A percentile compares a stretch with the other conserved stretches of the same genome.
Conservation (phyloP, 2,329 filamentous ascomycete species). For the Fusarium staphyleae region DNA sequence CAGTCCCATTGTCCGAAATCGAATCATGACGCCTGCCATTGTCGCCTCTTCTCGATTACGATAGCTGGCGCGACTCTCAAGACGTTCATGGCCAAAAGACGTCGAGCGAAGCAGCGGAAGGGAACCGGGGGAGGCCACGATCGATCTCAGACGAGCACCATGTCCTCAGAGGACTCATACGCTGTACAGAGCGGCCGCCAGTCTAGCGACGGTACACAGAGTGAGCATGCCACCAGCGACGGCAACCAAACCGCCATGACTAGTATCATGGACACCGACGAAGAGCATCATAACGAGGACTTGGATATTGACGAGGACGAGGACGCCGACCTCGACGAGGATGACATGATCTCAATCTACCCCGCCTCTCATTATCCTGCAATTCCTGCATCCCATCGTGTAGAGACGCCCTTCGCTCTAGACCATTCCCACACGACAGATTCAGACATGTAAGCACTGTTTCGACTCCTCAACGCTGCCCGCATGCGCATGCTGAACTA, state of each 20-base stretch:
- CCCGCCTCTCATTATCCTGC: constrained; percentile 51
- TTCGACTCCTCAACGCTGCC: background rate
- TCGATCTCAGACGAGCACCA: constrained; percentile 39
- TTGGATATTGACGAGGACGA: constrained; percentile 40
- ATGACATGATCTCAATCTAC: constrained; percentile 55
- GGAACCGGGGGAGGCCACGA: constrained; percentile 35
- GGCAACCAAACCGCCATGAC: constrained; percentile 49
- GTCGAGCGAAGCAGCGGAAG: constrained; percentile 42
- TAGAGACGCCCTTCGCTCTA: constrained; percentile 47
- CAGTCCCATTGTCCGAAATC: constrained; percentile 17
- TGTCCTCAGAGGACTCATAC: constrained; percentile 45
- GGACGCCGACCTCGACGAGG: constrained; percentile 30
- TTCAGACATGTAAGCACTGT: constrained; percentile 49
- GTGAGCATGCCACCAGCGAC: constrained; percentile 45
- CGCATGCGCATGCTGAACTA: constrained; percentile 10
- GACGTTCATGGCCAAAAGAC: constrained; percentile 48
- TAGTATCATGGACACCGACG: constrained; percentile 47
- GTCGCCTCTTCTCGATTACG: constrained; percentile 23
- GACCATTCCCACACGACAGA: constrained; percentile 32
- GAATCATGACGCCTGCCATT: constrained; percentile 36
- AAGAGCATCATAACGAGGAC: constrained; percentile 41
- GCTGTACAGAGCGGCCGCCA: constrained; percentile 41
- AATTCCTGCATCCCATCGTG: constrained; percentile 45
- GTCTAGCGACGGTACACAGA: constrained; percentile 47
- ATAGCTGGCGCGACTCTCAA: constrained; percentile 25